A percentile compares a stretch with the other conserved stretches of the same genome.
These are phyloP conservation scores for Vicia villosa DNA, from an alignment of 306 rosid genomes.

Conservation along the genomic window DNA sequence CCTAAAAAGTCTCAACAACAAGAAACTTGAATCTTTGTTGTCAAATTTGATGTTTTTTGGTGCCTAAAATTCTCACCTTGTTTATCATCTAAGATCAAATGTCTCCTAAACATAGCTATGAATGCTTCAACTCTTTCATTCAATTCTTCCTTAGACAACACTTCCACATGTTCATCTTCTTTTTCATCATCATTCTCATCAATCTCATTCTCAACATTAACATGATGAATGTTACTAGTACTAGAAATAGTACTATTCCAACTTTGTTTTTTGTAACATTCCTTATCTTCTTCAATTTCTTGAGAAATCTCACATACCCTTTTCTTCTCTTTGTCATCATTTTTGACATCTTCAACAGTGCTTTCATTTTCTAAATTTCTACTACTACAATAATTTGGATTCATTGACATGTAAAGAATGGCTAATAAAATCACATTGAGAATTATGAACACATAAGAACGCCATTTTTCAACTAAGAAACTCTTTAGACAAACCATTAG, in stretches of 20 bases:
- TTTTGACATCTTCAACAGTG: slow-evolving; percentile 31
- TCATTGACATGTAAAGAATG: slow-evolving; percentile 70
- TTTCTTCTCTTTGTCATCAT: slow-evolving; percentile 33
- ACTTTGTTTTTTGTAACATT: slow-evolving; percentile 35
- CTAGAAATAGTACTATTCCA: slow-evolving; percentile 8
- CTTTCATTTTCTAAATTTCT: slow-evolving; percentile 25
- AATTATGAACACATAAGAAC: slow-evolving; percentile 74
- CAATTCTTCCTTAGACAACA: slow-evolving; percentile 80
- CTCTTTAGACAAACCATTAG: slow-evolving; percentile 70
- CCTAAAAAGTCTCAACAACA: slow-evolving; percentile 36
- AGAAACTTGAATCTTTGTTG: slow-evolving; percentile 41
- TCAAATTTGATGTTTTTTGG: slow-evolving; percentile 24
- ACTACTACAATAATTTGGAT: slow-evolving; percentile 31
- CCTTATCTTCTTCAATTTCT: slow-evolving; percentile 42
- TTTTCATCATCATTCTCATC: slow-evolving; percentile 35
- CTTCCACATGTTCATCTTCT: slow-evolving; percentile 36
- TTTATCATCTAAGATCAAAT: slow-evolving; percentile 76
- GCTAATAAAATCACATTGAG: slow-evolving; percentile 77
- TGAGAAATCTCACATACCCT: slow-evolving; percentile 22
- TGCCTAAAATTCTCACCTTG: slow-evolving; percentile 40
- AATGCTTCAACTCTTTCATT: slow-evolving; percentile 94
- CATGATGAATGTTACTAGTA: not conserved
- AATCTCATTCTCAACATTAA: slow-evolving; percentile 28
- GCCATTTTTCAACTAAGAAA: slow-evolving; percentile 78
- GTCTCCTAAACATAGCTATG: slow-evolving; percentile 87